Conservation (phyloP, 768 basidiomycete species). For the Daedaleopsis sinensis region DNA sequence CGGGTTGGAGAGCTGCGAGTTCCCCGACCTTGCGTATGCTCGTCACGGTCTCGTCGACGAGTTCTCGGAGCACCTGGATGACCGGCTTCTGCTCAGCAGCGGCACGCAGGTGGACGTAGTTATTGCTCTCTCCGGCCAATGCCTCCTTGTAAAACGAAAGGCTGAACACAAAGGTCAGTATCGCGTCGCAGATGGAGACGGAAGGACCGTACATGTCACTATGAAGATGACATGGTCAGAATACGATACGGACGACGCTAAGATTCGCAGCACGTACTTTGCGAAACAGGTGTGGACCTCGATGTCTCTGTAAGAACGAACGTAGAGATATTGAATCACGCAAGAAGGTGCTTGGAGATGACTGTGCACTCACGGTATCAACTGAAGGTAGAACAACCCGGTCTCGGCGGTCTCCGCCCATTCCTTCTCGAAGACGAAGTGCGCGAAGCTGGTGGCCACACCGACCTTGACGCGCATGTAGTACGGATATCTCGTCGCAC, state of each 20-base stretch:
- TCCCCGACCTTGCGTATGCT: neutral
- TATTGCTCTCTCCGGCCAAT: conserved; percentile 9
- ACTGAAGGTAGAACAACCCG: conserved; percentile 34
- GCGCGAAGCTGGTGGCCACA: conserved; percentile 35
- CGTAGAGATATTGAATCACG: neutral
- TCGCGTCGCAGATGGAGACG: neutral
- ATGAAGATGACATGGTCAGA: neutral
- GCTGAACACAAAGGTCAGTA: neutral
- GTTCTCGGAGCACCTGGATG: neutral
- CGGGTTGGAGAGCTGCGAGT: neutral
- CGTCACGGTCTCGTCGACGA: conserved; percentile 25
- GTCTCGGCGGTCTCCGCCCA: conserved; percentile 29
- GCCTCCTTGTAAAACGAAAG: conserved; percentile 20
- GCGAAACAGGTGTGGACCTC: conserved; percentile 33
- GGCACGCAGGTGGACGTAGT: conserved; percentile 13
- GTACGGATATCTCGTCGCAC: conserved; percentile 31
- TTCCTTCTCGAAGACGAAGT: conserved; percentile 28
- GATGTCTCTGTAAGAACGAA: conserved; percentile 26
- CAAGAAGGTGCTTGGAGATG: neutral
- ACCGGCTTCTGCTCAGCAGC: neutral
- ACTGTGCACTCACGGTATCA: conserved; percentile 32
- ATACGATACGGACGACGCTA: too few species aligned
- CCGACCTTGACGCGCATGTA: conserved; percentile 35
- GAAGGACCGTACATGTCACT: conserved; percentile 1
- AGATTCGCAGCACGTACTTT: conserved; percentile 34